phyloP scores from a whole-genome alignment of 352 stramenopile genomes.

The Lagenidium giganteum region DNA sequence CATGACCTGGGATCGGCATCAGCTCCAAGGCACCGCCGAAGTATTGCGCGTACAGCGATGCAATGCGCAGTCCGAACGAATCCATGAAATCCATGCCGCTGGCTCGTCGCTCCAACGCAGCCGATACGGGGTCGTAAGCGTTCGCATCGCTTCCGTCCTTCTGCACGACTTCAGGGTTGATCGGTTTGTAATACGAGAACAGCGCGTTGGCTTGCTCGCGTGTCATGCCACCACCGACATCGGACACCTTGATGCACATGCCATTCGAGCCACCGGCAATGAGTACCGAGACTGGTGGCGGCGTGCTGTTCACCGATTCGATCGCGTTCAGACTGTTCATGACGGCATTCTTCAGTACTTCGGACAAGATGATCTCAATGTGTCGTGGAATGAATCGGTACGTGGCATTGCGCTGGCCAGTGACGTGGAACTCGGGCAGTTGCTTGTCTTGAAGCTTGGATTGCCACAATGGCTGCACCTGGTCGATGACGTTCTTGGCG shows the following conservation, averaged over 20 bases:
- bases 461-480: constrained; percentile 51
- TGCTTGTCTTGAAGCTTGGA: constrained; percentile 34
- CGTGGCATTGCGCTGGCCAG: constrained; percentile 40
- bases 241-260: constrained; percentile 81
- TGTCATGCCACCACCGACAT: constrained; percentile 69
- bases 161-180: no score
- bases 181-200: constrained; percentile 59
- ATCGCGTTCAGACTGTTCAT: constrained; percentile 54
- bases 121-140: constrained; percentile 66
- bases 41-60: constrained; percentile 94
- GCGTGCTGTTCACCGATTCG: constrained; percentile 11
- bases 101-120: constrained; percentile 58
- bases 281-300: constrained; percentile 53
- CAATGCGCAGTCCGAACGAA: constrained; percentile 90
- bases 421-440: constrained; percentile 55
- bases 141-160: constrained; percentile 10
- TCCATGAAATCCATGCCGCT: constrained; percentile 64
- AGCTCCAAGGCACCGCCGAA: constrained; percentile 98
- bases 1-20: constrained; percentile 99
- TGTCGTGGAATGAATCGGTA: constrained; percentile 82
- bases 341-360: constrained; percentile 76
- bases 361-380: constrained; percentile 76
- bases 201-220: constrained; percentile 63
- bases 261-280: constrained; percentile 60
- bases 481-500: constrained; percentile 43